A percentile compares a stretch with the other conserved stretches of the same genome.
phyloP scores from a whole-genome alignment of 371 early-diverging fungal genomes.

The Haplosporangium sp. region DNA sequence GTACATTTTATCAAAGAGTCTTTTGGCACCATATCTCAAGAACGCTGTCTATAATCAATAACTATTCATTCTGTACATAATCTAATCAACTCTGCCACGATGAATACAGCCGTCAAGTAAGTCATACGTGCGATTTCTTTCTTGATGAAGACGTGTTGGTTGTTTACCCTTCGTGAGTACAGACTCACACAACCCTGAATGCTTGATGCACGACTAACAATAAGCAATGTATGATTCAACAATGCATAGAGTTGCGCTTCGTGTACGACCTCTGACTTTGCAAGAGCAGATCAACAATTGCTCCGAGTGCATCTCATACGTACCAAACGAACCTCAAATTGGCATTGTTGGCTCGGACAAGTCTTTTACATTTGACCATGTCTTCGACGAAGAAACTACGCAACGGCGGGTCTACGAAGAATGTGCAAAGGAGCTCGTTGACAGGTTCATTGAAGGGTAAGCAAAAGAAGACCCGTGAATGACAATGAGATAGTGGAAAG shows the following conservation, averaged over 20 bases:
- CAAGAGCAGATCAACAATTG: constrained; percentile 80
- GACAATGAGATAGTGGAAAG: background rate
- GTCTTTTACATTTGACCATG: constrained; percentile 89
- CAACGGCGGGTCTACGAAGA: constrained; percentile 80
- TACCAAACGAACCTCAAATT: constrained; percentile 71
- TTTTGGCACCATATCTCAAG: too few relatives aligned
- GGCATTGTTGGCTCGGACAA: constrained; percentile 70
- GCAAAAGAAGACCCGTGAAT: background rate
- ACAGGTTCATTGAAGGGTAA: constrained; percentile 91
- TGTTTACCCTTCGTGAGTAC: too few relatives aligned
- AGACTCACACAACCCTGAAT: too few relatives aligned
- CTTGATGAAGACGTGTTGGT: background rate
- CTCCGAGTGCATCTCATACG: constrained; percentile 74
- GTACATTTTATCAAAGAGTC: too few relatives aligned
- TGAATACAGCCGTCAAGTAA: constrained; percentile 57
- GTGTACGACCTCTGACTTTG: constrained; percentile 81
- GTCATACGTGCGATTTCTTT: constrained; percentile 4
- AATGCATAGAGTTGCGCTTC: constrained; percentile 76
- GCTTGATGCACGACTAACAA: background rate
- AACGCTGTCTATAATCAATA: too few relatives aligned
- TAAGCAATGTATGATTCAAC: background rate
- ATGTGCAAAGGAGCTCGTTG: constrained; percentile 78
- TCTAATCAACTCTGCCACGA: constrained; percentile 1
- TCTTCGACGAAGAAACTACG: constrained; percentile 75
- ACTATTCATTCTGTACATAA: background rate